Evolutionary conservation across 495 filamentous ascomycete genomes (phyloP).

Genomic region (Wilcoxina mikolae): DNA sequence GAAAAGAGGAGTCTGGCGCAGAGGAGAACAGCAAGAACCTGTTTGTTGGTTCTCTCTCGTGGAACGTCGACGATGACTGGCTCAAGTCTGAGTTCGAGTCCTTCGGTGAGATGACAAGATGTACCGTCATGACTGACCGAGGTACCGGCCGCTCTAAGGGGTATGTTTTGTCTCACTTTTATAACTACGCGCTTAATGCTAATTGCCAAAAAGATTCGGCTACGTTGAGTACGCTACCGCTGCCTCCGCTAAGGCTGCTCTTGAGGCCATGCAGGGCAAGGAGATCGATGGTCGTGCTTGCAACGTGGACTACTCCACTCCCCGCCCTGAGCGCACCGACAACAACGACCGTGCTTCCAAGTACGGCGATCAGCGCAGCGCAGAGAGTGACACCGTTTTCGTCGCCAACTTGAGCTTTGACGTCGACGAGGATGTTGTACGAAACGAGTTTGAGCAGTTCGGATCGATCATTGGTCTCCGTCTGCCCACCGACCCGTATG

Average conservation of each 20-base stretch:
- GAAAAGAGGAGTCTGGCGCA: constrained; percentile 42
- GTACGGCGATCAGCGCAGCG: constrained; percentile 63
- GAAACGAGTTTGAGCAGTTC: constrained; percentile 57
- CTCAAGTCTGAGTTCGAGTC: constrained; percentile 72
- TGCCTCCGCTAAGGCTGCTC: constrained; percentile 59
- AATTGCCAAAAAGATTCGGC: constrained; percentile 47
- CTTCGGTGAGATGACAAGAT: constrained; percentile 61
- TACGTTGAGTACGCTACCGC: constrained; percentile 78
- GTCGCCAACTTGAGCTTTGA: constrained; percentile 86
- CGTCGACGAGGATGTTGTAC: constrained; percentile 58
- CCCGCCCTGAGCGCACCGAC: constrained; percentile 42
- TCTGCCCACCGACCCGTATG: constrained; percentile 72
- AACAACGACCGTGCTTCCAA: constrained; percentile 54
- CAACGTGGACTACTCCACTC: constrained; percentile 77
- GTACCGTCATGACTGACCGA: constrained; percentile 72
- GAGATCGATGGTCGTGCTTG: constrained; percentile 72
- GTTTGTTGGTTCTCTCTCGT: constrained; percentile 88
- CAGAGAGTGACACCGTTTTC: constrained; percentile 76
- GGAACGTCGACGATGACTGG: constrained; percentile 88
- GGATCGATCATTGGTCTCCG: constrained; percentile 61
- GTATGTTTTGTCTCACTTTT: constrained; percentile 31
- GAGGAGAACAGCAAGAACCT: constrained; percentile 55
- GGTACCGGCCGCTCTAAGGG: constrained; percentile 75
- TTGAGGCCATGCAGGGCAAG: constrained; percentile 60
- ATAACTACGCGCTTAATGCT: not conserved